These are phyloP conservation scores for Botrytis fabae DNA, from an alignment of 2,329 filamentous ascomycete species.

Conservation along the genomic window DNA sequence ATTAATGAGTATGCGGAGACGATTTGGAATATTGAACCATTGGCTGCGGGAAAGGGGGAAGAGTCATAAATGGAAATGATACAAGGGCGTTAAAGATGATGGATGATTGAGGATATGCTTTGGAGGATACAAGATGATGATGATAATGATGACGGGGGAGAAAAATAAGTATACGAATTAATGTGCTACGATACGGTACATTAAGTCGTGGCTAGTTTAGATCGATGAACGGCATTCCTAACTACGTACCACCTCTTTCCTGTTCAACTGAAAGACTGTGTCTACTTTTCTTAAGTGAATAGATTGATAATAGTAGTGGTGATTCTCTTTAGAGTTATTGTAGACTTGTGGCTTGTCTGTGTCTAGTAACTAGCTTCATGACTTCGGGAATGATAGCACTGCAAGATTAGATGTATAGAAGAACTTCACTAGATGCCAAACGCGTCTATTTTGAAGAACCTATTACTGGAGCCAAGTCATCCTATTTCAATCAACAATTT, in stretches of 20 bases:
- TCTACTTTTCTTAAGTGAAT: background rate
- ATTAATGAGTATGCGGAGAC: conserved; percentile 96
- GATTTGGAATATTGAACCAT: conserved; percentile 95
- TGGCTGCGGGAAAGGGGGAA: conserved; percentile 22
- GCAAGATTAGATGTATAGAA: background rate
- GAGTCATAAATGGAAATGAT: background rate
- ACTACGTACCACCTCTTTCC: background rate
- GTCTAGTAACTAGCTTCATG: background rate
- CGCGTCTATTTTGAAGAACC: background rate
- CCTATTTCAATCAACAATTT: background rate
- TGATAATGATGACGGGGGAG: background rate
- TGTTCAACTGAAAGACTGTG: background rate
- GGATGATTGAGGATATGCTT: background rate
- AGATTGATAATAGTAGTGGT: background rate
- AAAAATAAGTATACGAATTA: background rate
- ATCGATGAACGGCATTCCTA: background rate
- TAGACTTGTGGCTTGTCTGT: background rate
- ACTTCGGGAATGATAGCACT: background rate
- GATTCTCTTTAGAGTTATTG: background rate
- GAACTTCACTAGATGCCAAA: background rate
- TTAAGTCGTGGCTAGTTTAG: background rate
- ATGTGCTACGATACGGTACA: background rate
- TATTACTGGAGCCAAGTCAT: background rate
- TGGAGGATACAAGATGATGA: background rate
- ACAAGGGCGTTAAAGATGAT: background rate